Conservation (phyloP, 495 filamentous ascomycete genomes). For the Jackrogersella minutella region DNA sequence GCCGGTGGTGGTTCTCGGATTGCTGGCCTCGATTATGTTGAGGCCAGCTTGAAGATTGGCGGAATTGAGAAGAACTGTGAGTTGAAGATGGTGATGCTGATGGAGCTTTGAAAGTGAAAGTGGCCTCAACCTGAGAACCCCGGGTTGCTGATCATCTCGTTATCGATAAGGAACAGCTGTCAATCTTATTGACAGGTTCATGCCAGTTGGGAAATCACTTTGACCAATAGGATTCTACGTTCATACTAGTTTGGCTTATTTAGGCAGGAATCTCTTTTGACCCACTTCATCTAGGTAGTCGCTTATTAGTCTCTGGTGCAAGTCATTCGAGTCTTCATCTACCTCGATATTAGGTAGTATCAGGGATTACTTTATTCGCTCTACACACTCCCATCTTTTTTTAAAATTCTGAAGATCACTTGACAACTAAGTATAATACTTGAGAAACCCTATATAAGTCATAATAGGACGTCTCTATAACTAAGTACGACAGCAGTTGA, state of each 20-base stretch:
- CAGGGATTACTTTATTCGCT: too few species aligned
- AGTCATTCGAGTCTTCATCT: too few species aligned
- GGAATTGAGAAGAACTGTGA: constrained; percentile 8
- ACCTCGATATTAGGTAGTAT: too few species aligned
- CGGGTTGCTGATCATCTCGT: background rate
- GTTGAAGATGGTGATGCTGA: background rate
- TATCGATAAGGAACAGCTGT: constrained; percentile 32
- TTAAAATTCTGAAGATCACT: too few species aligned
- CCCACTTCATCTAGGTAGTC: too few species aligned
- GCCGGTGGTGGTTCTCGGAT: background rate
- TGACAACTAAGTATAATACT: too few species aligned
- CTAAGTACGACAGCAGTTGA: too few species aligned
- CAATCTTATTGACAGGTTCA: background rate
- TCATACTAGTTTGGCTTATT: constrained; percentile 18
- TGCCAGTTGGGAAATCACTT: background rate
- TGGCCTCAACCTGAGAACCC: constrained; percentile 40
- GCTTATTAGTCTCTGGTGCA: too few species aligned
- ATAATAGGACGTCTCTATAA: too few species aligned
- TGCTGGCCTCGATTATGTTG: constrained; percentile 39
- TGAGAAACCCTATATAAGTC: too few species aligned
- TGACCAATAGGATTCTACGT: constrained; percentile 9
- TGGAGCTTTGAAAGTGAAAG: constrained; percentile 21
- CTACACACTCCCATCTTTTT: too few species aligned
- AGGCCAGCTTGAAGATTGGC: constrained; percentile 35
- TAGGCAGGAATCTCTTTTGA: constrained; percentile 21